Conservation (phyloP, 1,284 basidiomycete genomes). For the Lignosus rhinocerotis region DNA sequence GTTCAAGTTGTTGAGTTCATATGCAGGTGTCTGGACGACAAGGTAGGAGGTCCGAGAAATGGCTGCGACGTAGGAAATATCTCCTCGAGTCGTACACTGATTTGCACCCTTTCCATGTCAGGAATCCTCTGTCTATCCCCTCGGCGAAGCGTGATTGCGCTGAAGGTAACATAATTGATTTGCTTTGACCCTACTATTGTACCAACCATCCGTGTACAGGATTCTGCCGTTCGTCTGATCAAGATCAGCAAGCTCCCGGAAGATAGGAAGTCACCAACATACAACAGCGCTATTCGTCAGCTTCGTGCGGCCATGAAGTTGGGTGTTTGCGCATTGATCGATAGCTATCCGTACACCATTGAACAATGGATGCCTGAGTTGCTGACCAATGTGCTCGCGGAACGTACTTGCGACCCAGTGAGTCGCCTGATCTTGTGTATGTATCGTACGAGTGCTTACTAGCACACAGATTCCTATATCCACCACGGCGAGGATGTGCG, state of each 20-base stretch:
- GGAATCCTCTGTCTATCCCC: conserved; percentile 83
- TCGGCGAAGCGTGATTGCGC: conserved; percentile 66
- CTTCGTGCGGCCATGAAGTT: conserved; percentile 81
- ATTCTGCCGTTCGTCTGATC: conserved; percentile 69
- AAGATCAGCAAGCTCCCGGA: conserved; percentile 57
- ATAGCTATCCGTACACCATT: conserved; percentile 84
- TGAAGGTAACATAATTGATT: conserved; percentile 48
- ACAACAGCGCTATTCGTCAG: conserved; percentile 64
- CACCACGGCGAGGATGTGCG: conserved; percentile 71
- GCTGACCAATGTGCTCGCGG: conserved; percentile 69
- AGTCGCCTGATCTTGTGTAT: neutral
- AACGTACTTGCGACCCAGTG: conserved; percentile 81
- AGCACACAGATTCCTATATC: conserved; percentile 65
- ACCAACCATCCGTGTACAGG: conserved; percentile 36
- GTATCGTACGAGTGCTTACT: neutral
- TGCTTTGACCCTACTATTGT: neutral
- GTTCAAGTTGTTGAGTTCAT: conserved; percentile 46
- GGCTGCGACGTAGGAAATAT: conserved; percentile 61
- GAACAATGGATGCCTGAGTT: conserved; percentile 85
- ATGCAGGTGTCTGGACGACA: conserved; percentile 71
- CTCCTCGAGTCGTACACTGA: neutral
- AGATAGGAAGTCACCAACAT: conserved; percentile 55
- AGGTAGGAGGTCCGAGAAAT: conserved; percentile 76
- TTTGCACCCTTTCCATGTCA: conserved; percentile 32
- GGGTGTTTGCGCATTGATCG: conserved; percentile 77